Percentiles rank a stretch among this genome's conserved stretches.
These are phyloP conservation scores for Paramecium caudatum DNA, from an alignment of 73 alveolate genomes.

Conservation along the genomic window DNA sequence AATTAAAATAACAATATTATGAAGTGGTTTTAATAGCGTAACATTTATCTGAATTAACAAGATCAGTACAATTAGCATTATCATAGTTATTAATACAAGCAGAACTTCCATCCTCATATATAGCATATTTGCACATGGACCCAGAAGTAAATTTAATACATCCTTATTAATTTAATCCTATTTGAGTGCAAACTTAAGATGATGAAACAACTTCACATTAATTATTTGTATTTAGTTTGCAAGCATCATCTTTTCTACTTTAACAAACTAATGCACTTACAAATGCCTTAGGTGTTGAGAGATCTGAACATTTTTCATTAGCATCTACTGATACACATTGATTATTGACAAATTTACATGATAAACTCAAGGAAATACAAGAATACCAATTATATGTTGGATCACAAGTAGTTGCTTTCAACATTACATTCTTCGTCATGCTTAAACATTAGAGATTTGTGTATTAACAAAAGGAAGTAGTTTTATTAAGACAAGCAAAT, in stretches of 20 bases:
- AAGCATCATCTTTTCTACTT: neutral
- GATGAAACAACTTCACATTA: neutral
- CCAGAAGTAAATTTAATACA: neutral
- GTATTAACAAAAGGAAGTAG: neutral
- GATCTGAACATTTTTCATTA: neutral
- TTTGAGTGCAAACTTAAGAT: neutral
- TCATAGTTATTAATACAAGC: neutral
- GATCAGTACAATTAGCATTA: neutral
- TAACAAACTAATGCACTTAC: neutral
- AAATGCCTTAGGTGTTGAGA: neutral
- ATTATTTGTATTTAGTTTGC: neutral
- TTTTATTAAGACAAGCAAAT: slow-evolving; percentile 17
- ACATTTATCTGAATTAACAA: neutral
- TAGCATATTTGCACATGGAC: neutral
- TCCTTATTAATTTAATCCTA: slow-evolving; percentile 2
- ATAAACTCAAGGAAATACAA: neutral
- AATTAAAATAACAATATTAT: neutral
- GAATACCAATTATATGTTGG: neutral
- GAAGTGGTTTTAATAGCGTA: neutral
- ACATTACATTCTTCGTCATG: neutral
- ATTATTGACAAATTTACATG: neutral
- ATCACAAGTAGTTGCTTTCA: neutral
- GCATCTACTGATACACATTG: neutral
- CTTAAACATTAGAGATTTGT: neutral
- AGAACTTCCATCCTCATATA: neutral